Base-by-base conservation (phyloP, 2,329 filamentous ascomycete genomes). In the Penicillium sp. region DNA sequence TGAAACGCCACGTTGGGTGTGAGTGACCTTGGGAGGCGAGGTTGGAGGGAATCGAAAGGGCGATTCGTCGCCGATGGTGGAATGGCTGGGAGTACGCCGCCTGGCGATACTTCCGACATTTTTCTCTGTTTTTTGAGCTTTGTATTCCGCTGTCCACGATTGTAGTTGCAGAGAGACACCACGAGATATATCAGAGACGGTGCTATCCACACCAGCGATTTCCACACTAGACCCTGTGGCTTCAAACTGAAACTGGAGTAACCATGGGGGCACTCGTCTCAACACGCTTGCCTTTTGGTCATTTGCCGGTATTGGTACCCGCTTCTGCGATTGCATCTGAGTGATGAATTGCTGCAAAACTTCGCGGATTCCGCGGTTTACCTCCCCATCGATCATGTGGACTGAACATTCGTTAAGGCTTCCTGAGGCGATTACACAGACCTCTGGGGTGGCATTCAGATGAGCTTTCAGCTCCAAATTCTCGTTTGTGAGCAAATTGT, bases 221-320 rank as follows among this genome's bases (percentile, higher is more conserved):
- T 99, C 93, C 50, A 96, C 81, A 66, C 90, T 94, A 68, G 96
- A 92, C 62, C 96, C 91, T 5, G 89, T 89, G 1, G 91, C 92
- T 71, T 96, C 90, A 6, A 99, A 81, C 56, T 91, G 88, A 61
- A 92, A 88, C 60, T 93, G 87, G 38, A 93, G 76, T 7, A 99
- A 81, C 94, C 94, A 99, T 2, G 84, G 75, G 0, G 94, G 95
- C 60, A 96, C 75, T 23, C 84, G 86, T 52, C 94, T 86, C 37
- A 99, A 72, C 61, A 96, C 86, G 69, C 89, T 93, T 33, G 80
- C 81, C 50, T 84, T 83, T 58, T 76, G 80, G 35, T 79, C 74
- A 10, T 79, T 78, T 56, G 78, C 82, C n/a, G 78, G 77, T 40
- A 72, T 72, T 4, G 73, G 73, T 38, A 83, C 78, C 70, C 84